Base-by-base conservation (phyloP, 140 eudicot species). In the Bidens hawaiensis region DNA sequence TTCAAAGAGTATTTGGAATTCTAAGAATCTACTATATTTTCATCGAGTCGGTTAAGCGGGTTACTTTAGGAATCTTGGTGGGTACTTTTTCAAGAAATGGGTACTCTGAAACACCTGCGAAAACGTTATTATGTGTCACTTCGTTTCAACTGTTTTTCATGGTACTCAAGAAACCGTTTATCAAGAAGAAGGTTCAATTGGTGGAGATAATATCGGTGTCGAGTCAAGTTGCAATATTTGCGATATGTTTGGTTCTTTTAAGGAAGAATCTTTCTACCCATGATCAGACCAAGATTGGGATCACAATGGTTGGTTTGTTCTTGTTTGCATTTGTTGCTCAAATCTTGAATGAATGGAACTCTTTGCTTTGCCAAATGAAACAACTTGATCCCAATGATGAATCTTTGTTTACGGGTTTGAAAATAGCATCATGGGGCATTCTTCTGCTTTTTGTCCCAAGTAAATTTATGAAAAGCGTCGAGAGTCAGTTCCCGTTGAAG, bases 131-230 rank as follows among this genome's bases (percentile, higher is more conserved):
- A 18, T 79, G 83, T 67, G 70, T 93, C 7, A 78, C 95, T n/a
- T 76, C 95, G 17, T 93, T 84, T 67, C 99, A 88, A 33, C 85
- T 93, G 67, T 93, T 87, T 79, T 84, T 85, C 84, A 79, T 85
- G 76, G 81, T 93, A 23, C 89, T 93, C 14, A 93, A 93, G 85
- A 93, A 93, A 76, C 99, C 99, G 0, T 93, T 84, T 73, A 93
- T 93, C 36, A 88, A 93, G 81, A 93, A 82, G 71, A 88, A 72
- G 68, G 93, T 93, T 67, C 99, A 88, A 52, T 42, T 93, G 42
- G 96, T 85, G 24, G 96, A 93, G 87, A 87, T 93, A 27, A 67
- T 88, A 14, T 82, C 99, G 4, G 84, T 88, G 46, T 68, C 84
- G 2, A 59, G 82, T 47, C 93, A 93, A 69, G 41, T 85, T 49